Percentiles rank a stretch among this genome's conserved stretches.
Evolutionary conservation across 1,139 yeast genomes (phyloP).

Genomic region (Arxiozyma slooffiae): DNA sequence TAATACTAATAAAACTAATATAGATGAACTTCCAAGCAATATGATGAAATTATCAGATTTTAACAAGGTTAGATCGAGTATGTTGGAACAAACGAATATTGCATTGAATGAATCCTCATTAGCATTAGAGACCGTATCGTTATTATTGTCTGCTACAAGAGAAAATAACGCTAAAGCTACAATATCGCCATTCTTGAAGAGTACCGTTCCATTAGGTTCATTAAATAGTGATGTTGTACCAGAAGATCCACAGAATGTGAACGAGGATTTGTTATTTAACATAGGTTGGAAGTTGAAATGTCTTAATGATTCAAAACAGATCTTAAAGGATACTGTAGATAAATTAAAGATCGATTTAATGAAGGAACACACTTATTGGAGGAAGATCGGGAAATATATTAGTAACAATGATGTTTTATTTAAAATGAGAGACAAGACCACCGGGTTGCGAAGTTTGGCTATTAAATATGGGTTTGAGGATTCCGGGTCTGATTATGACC

Average conservation of each 20-base stretch:
- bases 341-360: constrained; percentile 46
- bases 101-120: constrained; percentile 87
- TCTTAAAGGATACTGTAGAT: constrained; percentile 43
- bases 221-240: constrained; percentile 55
- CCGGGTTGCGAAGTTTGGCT: constrained; percentile 48
- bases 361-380: constrained; percentile 71
- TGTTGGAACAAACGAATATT: constrained; percentile 45
- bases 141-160: constrained; percentile 68
- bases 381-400: constrained; percentile 35
- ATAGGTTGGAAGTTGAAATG: constrained; percentile 78
- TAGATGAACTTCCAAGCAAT: neutral
- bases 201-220: constrained; percentile 71
- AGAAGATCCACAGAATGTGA: constrained; percentile 10
- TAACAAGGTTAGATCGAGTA: constrained; percentile 42
- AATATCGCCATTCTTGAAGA: constrained; percentile 78
- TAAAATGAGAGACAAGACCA: constrained; percentile 47
- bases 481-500: constrained; percentile 65
- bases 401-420: constrained; percentile 62
- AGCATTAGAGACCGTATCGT: constrained; percentile 76
- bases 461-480: constrained; percentile 88
- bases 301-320: constrained; percentile 44
- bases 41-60: constrained; percentile 1
- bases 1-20: neutral
- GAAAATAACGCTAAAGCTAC: constrained; percentile 82
- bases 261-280: constrained; percentile 5